Base-by-base conservation (phyloP, 305 asterid species). In the Solanum hybrid region DNA sequence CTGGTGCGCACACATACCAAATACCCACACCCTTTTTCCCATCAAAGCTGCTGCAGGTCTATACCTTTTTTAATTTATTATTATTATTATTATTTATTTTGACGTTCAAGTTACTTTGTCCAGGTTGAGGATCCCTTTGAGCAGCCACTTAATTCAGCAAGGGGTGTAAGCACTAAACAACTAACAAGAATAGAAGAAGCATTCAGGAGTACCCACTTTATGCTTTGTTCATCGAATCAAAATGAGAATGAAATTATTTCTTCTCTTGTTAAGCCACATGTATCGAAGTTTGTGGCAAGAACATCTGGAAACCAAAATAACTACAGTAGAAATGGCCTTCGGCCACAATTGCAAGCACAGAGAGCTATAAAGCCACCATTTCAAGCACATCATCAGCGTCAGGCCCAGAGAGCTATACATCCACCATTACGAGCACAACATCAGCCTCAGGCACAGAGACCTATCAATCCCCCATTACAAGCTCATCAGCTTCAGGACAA, bases 71-170 rank as follows among this genome's bases (percentile, higher is more conserved):
- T n/a, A 2, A 31, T 27, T 37, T 2, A 42, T 42, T 42, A 4
- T 40, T 40, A 6, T 86, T 26, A 78, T 82, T 51, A 66, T 86
- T 77, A 17, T 69, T 31, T 20, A 60, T 20, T 87, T 82, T 90
- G 77, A 71, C 40, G 32, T n/a, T 85, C 89, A 79, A 86, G 90
- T 29, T 46, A 38, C 75, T 91, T 86, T 42, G 12, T 51, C 86
- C 90, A 97, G 99, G 96, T 97, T 90, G 99, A 97, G 93, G 99
- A 97, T 93, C 99, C 99, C 46, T 97, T 96, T 90, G 99, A 97
- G 94, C 98, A 94, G 91, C 99, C 99, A 24, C 91, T 89, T 26
- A 97, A 97, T 92, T 51, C 97, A 32, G 99, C 99, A 88, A 93
- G 98, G 93, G 91, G 96, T 0, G 96, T 97, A 76, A 85, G 95